Evolutionary conservation across 148 eudicot species (phyloP).

Genomic region (Rhododendron williamsianum): DNA sequence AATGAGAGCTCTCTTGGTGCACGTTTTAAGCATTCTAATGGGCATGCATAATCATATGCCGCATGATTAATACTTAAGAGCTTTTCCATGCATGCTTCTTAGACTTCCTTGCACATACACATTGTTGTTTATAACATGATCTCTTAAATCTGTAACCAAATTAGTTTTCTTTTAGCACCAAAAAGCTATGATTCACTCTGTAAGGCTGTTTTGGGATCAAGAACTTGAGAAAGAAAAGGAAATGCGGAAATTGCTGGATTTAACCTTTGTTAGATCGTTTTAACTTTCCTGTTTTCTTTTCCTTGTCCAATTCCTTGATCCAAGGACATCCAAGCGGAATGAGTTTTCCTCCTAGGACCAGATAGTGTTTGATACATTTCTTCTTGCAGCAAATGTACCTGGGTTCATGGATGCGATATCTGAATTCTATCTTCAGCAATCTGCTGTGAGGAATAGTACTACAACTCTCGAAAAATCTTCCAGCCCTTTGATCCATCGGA

Average conservation of each 20-base stretch:
- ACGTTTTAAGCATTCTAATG: neutral
- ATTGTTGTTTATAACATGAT: neutral
- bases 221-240: neutral
- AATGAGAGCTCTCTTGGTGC: neutral
- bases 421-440: conserved; percentile 5
- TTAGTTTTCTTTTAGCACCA: neutral
- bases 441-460: neutral
- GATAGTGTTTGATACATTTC: neutral
- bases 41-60: neutral
- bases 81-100: neutral
- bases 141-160: neutral
- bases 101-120: neutral
- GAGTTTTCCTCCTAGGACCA: neutral
- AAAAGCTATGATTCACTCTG: neutral
- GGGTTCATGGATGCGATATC: neutral
- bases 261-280: neutral
- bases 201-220: neutral
- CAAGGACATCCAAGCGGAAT: neutral
- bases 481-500: neutral
- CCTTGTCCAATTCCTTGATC: neutral
- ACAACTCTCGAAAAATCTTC: neutral
- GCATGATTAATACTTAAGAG: neutral
- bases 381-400: neutral
- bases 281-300: neutral
- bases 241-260: neutral